A percentile compares a stretch with the other conserved stretches of the same genome.
phyloP scores from a whole-genome alignment of 331 rosid species.

The Quercus phellos region DNA sequence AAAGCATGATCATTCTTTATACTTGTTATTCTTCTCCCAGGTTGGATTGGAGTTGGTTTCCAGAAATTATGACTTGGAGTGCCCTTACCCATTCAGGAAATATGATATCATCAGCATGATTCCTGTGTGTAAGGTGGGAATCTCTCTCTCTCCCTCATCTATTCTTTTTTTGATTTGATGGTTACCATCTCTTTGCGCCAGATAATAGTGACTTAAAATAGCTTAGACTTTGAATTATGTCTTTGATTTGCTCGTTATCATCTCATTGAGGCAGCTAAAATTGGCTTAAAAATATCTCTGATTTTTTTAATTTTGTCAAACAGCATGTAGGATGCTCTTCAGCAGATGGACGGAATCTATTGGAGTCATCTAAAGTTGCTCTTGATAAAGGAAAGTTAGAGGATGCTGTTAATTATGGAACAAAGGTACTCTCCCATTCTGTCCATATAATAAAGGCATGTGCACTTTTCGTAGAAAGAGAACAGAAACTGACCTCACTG shows the following conservation, averaged over 20 bases:
- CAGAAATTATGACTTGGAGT: constrained; percentile 82
- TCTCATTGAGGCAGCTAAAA: constrained; percentile 12
- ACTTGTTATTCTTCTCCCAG: constrained; percentile 31
- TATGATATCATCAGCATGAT: constrained; percentile 72
- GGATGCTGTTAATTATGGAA: constrained; percentile 89
- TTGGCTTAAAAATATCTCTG: not conserved
- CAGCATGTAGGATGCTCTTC: constrained; percentile 89
- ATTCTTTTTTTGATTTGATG: not conserved
- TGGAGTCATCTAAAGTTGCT: constrained; percentile 87
- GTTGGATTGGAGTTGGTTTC: constrained; percentile 84
- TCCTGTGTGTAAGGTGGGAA: constrained; percentile 85
- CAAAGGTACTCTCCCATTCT: constrained; percentile 56
- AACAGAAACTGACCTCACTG: constrained; percentile 10
- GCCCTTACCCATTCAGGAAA: constrained; percentile 63
- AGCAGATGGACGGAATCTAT: constrained; percentile 81
- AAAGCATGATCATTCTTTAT: constrained; percentile 10
- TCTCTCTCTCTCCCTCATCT: not conserved
- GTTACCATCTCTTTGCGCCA: not conserved
- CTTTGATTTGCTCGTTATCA: not conserved
- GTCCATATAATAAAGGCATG: not conserved
- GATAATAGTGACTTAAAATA: not conserved
- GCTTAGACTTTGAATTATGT: not conserved
- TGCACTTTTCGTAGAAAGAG: constrained; percentile 3
- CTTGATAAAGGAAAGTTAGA: constrained; percentile 98
- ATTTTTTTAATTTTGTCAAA: constrained; percentile 12